A percentile compares a stretch with the other conserved stretches of the same genome.
Conservation (phyloP, 805 yeast genomes). For the Monosporozyma servazzii region DNA sequence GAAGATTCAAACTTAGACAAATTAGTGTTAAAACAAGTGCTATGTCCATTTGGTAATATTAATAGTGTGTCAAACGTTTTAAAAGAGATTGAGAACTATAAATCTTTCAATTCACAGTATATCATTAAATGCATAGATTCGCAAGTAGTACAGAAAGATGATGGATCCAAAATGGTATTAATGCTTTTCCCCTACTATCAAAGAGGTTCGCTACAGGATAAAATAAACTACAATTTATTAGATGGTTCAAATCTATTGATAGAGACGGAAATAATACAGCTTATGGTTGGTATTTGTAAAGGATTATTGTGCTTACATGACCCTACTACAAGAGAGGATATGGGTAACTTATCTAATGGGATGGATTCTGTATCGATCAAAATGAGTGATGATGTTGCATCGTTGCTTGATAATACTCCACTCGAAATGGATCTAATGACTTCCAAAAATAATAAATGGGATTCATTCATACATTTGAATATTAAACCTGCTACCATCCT, state of each 20-base stretch:
- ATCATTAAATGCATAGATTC: conserved; percentile 66
- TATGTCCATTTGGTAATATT: conserved; percentile 74
- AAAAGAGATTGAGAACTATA: conserved; percentile 69
- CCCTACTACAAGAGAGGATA: conserved; percentile 14
- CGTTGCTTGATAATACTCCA: conserved; percentile 12
- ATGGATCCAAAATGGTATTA: conserved; percentile 72
- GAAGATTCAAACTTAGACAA: background rate
- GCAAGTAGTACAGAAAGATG: conserved; percentile 58
- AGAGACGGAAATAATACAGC: conserved; percentile 53
- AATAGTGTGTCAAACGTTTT: conserved; percentile 65
- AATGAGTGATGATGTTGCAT: conserved; percentile 24
- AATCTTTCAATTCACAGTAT: conserved; percentile 57
- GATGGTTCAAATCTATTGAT: conserved; percentile 39
- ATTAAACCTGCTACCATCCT: conserved; percentile 84
- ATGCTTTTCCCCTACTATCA: conserved; percentile 72
- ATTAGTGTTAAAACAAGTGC: conserved; percentile 75
- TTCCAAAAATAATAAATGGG: background rate
- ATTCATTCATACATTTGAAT: conserved; percentile 68
- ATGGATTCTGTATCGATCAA: conserved; percentile 12
- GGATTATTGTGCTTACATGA: conserved; percentile 71
- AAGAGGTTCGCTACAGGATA: conserved; percentile 69
- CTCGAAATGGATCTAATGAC: conserved; percentile 4
- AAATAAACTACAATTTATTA: conserved; percentile 56
- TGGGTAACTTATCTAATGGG: background rate
- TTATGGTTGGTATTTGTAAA: conserved; percentile 60